Conservation (phyloP, 148 eudicot species). For the Rhododendron simsii region DNA sequence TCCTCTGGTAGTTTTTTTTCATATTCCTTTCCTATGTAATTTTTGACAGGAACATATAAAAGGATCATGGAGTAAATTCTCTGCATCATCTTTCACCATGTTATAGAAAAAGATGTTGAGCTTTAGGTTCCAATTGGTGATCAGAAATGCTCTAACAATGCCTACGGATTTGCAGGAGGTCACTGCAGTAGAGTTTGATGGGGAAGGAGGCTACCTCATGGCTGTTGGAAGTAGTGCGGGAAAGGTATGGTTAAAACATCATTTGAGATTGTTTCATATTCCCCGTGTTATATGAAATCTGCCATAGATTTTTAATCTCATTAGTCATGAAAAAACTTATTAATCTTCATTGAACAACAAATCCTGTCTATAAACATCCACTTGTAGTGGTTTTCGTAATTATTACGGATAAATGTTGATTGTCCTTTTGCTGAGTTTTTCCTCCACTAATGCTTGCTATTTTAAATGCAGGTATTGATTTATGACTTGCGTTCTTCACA, state of each 20-base stretch:
- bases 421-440: background rate
- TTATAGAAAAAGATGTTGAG: background rate
- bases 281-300: background rate
- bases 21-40: background rate
- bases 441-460: constrained; percentile 5
- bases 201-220: constrained; percentile 78
- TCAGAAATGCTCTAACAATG: constrained; percentile 10
- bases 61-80: background rate
- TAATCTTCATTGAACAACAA: background rate
- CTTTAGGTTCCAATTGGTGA: background rate
- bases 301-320: background rate
- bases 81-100: background rate
- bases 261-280: background rate
- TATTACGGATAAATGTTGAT: background rate
- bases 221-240: constrained; percentile 96
- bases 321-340: background rate
- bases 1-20: no score
- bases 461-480: constrained; percentile 59
- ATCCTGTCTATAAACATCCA: background rate
- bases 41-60: background rate
- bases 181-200: constrained; percentile 85
- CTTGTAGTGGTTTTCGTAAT: background rate
- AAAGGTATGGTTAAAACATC: constrained; percentile 46
- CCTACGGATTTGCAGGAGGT: constrained; percentile 48
- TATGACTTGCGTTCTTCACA: constrained; percentile 88